phyloP scores from a whole-genome alignment of 306 rosid species.

The Datisca glomerata region DNA sequence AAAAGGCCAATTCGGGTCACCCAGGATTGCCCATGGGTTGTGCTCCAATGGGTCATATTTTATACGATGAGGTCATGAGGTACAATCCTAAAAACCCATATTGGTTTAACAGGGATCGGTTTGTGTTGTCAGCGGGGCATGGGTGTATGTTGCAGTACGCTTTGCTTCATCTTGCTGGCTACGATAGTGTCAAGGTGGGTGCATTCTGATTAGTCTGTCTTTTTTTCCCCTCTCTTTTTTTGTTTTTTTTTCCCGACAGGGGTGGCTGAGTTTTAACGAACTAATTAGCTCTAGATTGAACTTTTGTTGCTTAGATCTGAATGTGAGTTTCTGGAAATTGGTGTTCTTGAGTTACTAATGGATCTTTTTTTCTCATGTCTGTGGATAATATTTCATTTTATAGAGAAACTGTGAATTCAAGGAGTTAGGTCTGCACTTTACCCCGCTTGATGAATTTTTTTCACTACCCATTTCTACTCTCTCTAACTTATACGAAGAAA shows the following conservation, averaged over 20 bases:
- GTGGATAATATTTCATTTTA: too few species aligned
- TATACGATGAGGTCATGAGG: slow-evolving; percentile 80
- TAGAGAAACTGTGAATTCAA: not conserved
- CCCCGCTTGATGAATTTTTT: too few species aligned
- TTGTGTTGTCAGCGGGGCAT: slow-evolving; percentile 90
- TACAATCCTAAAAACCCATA: slow-evolving; percentile 83
- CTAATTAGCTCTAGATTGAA: too few species aligned
- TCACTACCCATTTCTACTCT: too few species aligned
- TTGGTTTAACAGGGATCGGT: slow-evolving; percentile 96
- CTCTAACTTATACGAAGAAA: too few species aligned
- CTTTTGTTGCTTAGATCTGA: too few species aligned
- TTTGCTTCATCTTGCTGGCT: slow-evolving; percentile 89
- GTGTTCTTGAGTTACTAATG: too few species aligned
- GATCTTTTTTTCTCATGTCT: too few species aligned
- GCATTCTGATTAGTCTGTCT: not conserved
- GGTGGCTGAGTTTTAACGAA: not conserved
- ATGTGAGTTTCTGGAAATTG: too few species aligned
- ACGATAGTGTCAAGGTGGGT: slow-evolving; percentile 65
- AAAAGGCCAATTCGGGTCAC: slow-evolving; percentile 93
- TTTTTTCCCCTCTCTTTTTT: not conserved
- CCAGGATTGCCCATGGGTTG: slow-evolving; percentile 99
- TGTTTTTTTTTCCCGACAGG: not conserved
- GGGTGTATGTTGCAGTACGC: slow-evolving; percentile 98
- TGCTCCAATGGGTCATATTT: slow-evolving; percentile 88
- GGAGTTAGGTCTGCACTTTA: not conserved